A percentile compares a stretch with the other conserved stretches of the same genome.
phyloP scores from a whole-genome alignment of 2,329 filamentous ascomycete genomes.

The Macrophomina tecta region DNA sequence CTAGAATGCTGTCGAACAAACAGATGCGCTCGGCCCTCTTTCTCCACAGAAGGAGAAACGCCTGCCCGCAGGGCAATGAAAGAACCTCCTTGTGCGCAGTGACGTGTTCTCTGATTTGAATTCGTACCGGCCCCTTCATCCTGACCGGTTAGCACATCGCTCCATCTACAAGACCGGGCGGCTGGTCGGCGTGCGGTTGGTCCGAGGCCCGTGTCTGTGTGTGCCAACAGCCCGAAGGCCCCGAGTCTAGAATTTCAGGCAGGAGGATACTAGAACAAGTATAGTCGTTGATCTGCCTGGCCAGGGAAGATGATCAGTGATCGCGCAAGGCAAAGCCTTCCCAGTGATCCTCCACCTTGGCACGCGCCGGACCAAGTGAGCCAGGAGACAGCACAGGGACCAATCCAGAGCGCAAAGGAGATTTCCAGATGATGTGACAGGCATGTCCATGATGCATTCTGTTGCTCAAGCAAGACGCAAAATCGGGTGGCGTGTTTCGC shows the following conservation, averaged over 20 bases:
- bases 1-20: conserved; percentile 12
- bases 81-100: neutral
- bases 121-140: neutral
- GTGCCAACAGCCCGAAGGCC: neutral
- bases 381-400: neutral
- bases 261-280: neutral
- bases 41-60: conserved; percentile 7
- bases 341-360: neutral
- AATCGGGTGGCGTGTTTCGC: neutral
- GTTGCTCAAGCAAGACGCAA: neutral
- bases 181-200: neutral
- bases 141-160: neutral
- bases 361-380: neutral
- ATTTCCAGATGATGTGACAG: neutral
- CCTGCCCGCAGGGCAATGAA: conserved; percentile 5
- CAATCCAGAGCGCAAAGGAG: neutral
- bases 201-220: neutral
- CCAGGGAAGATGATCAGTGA: neutral
- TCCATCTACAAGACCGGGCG: neutral
- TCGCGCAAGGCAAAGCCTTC: neutral
- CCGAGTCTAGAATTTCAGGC: neutral
- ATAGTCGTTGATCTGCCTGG: neutral
- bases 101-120: neutral
- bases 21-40: conserved; percentile 11
- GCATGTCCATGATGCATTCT: conserved; percentile 6